phyloP scores from a whole-genome alignment of 106 monocot species.

The Dendrobium nobile region DNA sequence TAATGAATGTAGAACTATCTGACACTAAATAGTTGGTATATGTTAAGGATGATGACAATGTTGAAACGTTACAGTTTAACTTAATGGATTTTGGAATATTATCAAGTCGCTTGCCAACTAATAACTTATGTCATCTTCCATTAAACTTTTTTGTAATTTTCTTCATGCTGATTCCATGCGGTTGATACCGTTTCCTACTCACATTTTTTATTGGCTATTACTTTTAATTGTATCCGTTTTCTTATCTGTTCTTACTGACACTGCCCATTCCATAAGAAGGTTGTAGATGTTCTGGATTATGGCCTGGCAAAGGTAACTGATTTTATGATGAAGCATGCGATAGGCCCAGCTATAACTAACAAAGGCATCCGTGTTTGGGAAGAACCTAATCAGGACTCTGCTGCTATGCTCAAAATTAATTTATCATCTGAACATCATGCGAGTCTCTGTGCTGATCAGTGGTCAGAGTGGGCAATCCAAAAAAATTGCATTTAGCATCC shows the following conservation, averaged over 20 bases:
- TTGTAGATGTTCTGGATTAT: constrained; percentile 63
- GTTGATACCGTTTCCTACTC: not conserved
- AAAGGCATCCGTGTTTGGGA: constrained; percentile 30
- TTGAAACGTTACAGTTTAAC: not conserved
- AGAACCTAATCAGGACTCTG: constrained; percentile 23
- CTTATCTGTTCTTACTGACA: not conserved
- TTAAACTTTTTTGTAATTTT: not conserved
- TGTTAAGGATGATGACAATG: not conserved
- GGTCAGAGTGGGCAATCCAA: not conserved
- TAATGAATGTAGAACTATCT: not conserved
- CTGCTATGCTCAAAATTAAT: constrained; percentile 39
- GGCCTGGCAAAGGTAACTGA: constrained; percentile 82
- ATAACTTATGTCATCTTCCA: not conserved
- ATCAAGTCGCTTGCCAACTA: not conserved
- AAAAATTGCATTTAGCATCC: not conserved
- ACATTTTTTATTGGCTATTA: not conserved
- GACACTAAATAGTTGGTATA: not conserved
- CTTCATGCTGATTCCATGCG: not conserved
- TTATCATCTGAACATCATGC: constrained; percentile 51
- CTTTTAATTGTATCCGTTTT: not conserved
- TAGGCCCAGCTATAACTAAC: constrained; percentile 54
- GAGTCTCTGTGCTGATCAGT: not conserved
- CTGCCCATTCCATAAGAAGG: constrained; percentile 28
- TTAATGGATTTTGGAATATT: not conserved
- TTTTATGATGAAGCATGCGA: constrained; percentile 65